phyloP scores from a whole-genome alignment of 2,329 filamentous ascomycete species.

The Colletotrichum australisinense region DNA sequence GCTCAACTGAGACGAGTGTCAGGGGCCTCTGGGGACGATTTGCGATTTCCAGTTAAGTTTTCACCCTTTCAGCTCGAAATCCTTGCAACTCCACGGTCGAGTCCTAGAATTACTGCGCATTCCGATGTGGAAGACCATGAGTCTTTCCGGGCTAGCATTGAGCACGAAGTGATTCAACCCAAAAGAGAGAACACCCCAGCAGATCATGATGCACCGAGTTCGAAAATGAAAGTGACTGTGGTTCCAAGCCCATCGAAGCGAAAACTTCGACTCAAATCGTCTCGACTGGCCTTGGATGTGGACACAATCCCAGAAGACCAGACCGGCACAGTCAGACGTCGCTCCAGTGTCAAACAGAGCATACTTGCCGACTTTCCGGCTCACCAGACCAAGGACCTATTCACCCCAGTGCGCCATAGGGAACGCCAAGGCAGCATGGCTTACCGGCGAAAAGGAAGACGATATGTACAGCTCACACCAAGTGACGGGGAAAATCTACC shows the following conservation, averaged over 20 bases:
- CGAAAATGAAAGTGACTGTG: background rate
- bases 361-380: background rate
- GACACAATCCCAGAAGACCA: background rate
- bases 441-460: slow-evolving; percentile 18
- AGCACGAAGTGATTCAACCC: background rate
- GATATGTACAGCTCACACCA: background rate
- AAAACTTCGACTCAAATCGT: slow-evolving; percentile 43
- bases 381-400: background rate
- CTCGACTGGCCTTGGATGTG: background rate
- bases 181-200: background rate
- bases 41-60: slow-evolving; percentile 21
- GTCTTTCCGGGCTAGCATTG: slow-evolving; percentile 26
- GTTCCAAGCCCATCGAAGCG: slow-evolving; percentile 37
- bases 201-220: slow-evolving; percentile 6
- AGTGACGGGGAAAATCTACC: background rate
- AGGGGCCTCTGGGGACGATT: slow-evolving; percentile 8
- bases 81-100: slow-evolving; percentile 21
- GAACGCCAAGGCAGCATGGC: background rate
- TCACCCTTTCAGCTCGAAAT: slow-evolving; percentile 36
- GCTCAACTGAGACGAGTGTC: background rate
- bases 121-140: slow-evolving; percentile 14
- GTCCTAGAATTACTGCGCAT: slow-evolving; percentile 18
- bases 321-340: slow-evolving; percentile 12
- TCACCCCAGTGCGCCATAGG: background rate
- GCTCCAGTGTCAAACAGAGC: background rate